Evolutionary conservation across 129 eudicot species (phyloP).

Genomic region (Artemisia tridentata): DNA sequence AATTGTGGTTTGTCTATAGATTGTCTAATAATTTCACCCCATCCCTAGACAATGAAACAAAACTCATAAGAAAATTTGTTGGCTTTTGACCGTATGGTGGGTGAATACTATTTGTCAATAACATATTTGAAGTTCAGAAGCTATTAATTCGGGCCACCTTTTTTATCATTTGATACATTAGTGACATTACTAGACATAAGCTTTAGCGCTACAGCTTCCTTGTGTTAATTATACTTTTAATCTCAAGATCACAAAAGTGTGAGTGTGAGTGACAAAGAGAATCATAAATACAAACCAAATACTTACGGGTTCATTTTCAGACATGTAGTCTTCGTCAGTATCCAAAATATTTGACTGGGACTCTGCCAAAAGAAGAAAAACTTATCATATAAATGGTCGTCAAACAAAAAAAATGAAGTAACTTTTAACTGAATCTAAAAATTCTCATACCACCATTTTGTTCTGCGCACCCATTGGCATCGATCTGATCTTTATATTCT

Average conservation of each 20-base stretch:
- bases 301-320: conserved; percentile 76
- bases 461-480: conserved; percentile 32
- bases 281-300: background rate
- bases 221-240: background rate
- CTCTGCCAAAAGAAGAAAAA: conserved; percentile 39
- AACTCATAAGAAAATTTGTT: background rate
- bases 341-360: conserved; percentile 51
- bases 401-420: background rate
- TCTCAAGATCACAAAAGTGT: background rate
- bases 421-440: background rate
- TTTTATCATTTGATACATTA: background rate
- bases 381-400: background rate
- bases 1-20: background rate
- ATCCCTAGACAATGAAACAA: too few relatives aligned
- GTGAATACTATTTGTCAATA: background rate
- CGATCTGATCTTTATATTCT: conserved; percentile 41
- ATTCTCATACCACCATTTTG: conserved; percentile 38
- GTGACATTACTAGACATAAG: background rate
- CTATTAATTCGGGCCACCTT: background rate
- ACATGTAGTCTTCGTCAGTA: conserved; percentile 66
- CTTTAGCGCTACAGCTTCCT: background rate
- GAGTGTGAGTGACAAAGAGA: background rate
- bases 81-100: background rate
- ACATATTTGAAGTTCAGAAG: background rate
- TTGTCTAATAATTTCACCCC: too few relatives aligned